Percentiles rank a stretch among this genome's conserved stretches.
These are phyloP conservation scores for Cladosporium sp. DNA, from an alignment of 2,329 filamentous ascomycete species.

Conservation along the genomic window DNA sequence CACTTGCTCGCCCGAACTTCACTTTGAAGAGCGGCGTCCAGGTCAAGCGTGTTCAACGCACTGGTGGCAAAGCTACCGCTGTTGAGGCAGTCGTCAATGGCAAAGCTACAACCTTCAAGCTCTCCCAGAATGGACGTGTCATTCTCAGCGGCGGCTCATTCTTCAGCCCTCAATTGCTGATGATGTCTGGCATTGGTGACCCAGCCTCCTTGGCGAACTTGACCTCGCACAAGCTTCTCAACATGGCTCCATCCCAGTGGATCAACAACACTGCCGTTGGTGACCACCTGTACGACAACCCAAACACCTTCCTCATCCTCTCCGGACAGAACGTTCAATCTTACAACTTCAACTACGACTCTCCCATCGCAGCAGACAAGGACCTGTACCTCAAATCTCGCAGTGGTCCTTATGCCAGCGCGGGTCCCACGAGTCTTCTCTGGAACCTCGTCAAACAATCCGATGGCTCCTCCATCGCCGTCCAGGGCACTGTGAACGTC, in stretches of 20 bases:
- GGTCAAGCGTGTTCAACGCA: conserved; percentile 44
- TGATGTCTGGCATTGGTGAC: conserved; percentile 53
- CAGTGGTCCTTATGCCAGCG: conserved; percentile 52
- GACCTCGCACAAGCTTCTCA: conserved; percentile 34
- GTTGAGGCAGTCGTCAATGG: conserved; percentile 41
- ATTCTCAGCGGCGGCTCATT: conserved; percentile 56
- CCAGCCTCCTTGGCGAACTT: conserved; percentile 33
- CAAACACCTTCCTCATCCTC: conserved; percentile 41
- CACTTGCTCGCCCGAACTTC: conserved; percentile 41
- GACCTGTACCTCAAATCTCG: conserved; percentile 46
- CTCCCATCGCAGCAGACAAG: conserved; percentile 40
- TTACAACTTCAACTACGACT: conserved; percentile 45
- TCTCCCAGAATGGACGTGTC: conserved; percentile 37
- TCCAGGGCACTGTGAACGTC: conserved; percentile 53
- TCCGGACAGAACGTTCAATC: conserved; percentile 52
- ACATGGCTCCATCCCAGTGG: conserved; percentile 39
- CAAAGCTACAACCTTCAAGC: conserved; percentile 27
- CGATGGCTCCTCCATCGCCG: conserved; percentile 45
- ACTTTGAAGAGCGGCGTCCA: conserved; percentile 41
- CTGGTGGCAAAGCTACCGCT: conserved; percentile 38
- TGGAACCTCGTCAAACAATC: conserved; percentile 53
- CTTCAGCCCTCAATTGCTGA: conserved; percentile 55
- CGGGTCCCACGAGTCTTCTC: conserved; percentile 51
- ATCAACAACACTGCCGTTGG: conserved; percentile 49
- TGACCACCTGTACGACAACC: conserved; percentile 51